Percentiles rank a stretch among this genome's conserved stretches.
Evolutionary conservation across 1,139 yeast species (phyloP).

Genomic region (Diutina rugosa): DNA sequence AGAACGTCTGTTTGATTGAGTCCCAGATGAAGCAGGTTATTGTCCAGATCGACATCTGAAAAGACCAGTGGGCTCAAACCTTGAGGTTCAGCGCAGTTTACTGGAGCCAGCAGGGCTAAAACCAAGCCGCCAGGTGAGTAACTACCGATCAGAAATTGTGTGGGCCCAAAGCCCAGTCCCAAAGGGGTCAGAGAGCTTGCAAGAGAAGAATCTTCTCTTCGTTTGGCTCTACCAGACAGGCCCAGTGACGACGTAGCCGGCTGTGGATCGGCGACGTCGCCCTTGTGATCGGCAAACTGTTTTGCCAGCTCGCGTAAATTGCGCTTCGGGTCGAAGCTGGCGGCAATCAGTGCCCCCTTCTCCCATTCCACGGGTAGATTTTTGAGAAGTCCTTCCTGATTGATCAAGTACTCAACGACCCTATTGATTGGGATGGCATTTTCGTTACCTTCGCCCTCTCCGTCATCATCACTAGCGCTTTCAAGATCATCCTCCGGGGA

Average conservation of each 20-base stretch:
- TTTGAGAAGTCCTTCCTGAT: conserved; percentile 20
- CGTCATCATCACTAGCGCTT: conserved; percentile 3
- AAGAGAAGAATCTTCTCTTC: not conserved
- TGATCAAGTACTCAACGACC: conserved; percentile 31
- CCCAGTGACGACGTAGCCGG: not conserved
- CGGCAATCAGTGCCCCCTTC: conserved; percentile 28
- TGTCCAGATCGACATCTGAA: not conserved
- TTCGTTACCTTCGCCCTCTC: conserved; percentile 8
- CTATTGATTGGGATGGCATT: conserved; percentile 33
- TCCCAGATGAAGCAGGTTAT: conserved; percentile 1
- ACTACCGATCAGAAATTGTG: not conserved
- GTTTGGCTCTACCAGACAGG: not conserved
- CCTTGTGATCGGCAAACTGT: conserved; percentile 1
- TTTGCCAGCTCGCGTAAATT: not conserved
- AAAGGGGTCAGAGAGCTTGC: not conserved
- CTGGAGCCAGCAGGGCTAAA: conserved; percentile 1
- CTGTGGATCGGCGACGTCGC: not conserved
- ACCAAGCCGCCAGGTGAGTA: not conserved
- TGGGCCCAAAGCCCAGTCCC: not conserved
- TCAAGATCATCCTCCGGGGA: not conserved
- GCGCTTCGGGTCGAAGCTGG: conserved; percentile 9
- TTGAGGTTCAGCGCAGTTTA: not conserved
- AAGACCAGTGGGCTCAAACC: not conserved
- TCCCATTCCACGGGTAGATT: conserved; percentile 35
- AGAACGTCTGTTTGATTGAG: not conserved